Base-by-base conservation (phyloP, 306 rosid species). In the Begonia peltatifolia region DNA sequence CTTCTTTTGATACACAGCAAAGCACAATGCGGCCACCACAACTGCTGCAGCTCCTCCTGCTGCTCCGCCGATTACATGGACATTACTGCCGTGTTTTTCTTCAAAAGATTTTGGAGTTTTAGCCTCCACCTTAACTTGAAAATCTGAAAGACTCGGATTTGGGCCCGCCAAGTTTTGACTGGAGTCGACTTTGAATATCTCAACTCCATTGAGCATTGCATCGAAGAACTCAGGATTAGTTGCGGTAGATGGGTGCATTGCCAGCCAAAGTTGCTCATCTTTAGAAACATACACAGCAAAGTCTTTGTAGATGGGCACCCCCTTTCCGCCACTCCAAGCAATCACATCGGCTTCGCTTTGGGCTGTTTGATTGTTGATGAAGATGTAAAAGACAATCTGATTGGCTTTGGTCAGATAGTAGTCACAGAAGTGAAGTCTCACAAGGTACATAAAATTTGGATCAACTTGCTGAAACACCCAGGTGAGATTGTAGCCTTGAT, bases 361-460 rank as follows among this genome's bases (percentile, higher is more conserved):
- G 0, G 77, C 74, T 0, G 81, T 75, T 57, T 71, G 71, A 50
- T 75, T 75, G 66, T 75, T 75, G 42, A 75, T 65, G 64, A 41
- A 63, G 53, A 71, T 52, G 15, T 53, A 41, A 57, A 75, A 75
- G 12, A 67, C 71, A 2, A 75, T 25, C 57, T 75, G 74, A 46
- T 75, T 75, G 12, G 63, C 36, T 55, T 62, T 71, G 25, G 41
- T 52, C 46, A 52, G 17, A 16, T 18, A n/a, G 42, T 42, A 56
- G 47, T 75, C 81, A 54, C 81, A 71, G n/a, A 75, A 71, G 44
- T 75, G 81, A 52, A 75, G 59, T 53, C 81, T 71, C 63, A 75
- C 63, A 23, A 75, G 71, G 47, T 75, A 75, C 76, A 67, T 60
- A 42, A 59, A 75, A n/a, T 72, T 72, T 2, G 76, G 62, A 64